Conservation (phyloP, 1,284 basidiomycete genomes). For the Phellinidium pouzarii region DNA sequence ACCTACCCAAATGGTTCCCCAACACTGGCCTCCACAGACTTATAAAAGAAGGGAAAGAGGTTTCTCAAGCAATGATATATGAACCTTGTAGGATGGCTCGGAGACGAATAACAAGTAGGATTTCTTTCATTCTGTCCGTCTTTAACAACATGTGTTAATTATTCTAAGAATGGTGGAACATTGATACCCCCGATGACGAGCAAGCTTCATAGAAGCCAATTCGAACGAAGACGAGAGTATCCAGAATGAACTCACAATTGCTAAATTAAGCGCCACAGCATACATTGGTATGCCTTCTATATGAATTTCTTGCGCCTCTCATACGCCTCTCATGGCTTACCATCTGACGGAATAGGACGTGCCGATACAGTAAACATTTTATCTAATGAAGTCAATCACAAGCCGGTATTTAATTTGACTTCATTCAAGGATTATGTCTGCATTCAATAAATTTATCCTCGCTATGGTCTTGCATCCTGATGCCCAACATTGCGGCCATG, state of each 20-base stretch:
- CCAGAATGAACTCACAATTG: constrained; percentile 3
- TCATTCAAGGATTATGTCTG: background rate
- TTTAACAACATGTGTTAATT: background rate
- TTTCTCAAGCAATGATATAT: constrained; percentile 6
- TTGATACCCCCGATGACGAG: constrained; percentile 11
- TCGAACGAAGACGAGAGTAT: constrained; percentile 1
- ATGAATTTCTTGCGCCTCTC: background rate
- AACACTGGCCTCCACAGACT: constrained; percentile 35
- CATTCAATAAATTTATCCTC: constrained; percentile 23
- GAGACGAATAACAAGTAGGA: constrained; percentile 2
- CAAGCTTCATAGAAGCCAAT: constrained; percentile 9
- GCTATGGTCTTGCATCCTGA: constrained; percentile 48
- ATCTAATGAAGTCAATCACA: background rate
- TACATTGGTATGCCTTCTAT: background rate
- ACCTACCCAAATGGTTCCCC: constrained; percentile 15
- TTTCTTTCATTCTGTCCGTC: background rate
- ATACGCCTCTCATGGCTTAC: background rate
- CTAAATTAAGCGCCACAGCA: background rate
- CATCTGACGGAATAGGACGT: background rate
- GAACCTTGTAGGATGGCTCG: constrained; percentile 9
- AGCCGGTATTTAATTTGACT: background rate
- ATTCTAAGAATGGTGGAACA: background rate
- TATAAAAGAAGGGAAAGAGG: constrained; percentile 42
- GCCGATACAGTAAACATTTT: background rate
- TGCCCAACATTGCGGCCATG: constrained; percentile 46